A percentile compares a stretch with the other conserved stretches of the same genome.
These are phyloP conservation scores for Acacia melanoxylon DNA, from an alignment of 306 rosid genomes.

Conservation along the genomic window DNA sequence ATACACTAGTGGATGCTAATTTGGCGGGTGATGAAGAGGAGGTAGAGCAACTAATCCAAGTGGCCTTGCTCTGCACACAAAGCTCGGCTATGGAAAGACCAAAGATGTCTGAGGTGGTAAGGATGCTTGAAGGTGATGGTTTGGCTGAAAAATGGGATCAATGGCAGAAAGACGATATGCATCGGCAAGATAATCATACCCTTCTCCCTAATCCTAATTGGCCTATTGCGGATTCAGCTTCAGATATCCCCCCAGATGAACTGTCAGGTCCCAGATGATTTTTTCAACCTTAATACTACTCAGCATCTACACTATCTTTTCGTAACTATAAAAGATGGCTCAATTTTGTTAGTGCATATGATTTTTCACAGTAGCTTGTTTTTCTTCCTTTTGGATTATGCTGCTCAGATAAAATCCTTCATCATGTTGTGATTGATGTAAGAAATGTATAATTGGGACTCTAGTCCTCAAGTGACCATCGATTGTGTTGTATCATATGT, in stretches of 20 bases:
- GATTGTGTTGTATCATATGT: no score
- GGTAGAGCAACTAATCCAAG: no score
- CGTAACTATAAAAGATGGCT: neutral
- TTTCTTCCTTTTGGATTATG: neutral
- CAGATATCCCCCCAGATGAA: constrained; percentile 57
- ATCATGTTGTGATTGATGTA: constrained; percentile 2
- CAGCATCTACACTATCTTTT: neutral
- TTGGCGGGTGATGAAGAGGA: no score
- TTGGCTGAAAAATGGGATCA: no score
- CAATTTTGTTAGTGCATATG: constrained; percentile 36
- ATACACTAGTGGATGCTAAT: no score
- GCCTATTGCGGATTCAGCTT: constrained; percentile 45
- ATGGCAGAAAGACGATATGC: constrained; percentile 53
- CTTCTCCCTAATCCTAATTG: constrained; percentile 35
- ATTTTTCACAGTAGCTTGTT: constrained; percentile 6
- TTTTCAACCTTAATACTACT: neutral
- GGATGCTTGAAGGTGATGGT: no score
- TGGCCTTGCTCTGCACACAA: no score
- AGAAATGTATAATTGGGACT: no score
- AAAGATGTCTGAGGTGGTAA: no score
- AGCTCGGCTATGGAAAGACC: no score
- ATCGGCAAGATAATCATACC: constrained; percentile 43
- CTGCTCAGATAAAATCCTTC: constrained; percentile 2
- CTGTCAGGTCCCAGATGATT: constrained; percentile 68
- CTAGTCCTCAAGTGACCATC: neutral